Evolutionary conservation across 1,284 basidiomycete genomes (phyloP).

Genomic region (Laetiporus sulphureus): DNA sequence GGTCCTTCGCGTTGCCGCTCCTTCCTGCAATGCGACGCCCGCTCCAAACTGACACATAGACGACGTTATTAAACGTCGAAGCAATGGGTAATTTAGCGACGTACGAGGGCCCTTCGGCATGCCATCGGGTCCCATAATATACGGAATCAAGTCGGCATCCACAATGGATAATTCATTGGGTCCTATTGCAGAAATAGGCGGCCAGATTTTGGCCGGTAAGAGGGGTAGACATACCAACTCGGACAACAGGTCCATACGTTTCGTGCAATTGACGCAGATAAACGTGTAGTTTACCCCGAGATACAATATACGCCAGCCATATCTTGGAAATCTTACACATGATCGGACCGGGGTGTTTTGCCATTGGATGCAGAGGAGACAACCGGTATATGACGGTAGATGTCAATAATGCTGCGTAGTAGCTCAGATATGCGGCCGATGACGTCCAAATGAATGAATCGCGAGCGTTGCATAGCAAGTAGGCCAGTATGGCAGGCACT

Average conservation of each 20-base stretch:
- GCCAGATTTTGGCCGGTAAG: background rate
- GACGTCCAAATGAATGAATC: too few species aligned
- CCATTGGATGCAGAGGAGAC: slow-evolving; percentile 26
- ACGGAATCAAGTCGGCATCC: slow-evolving; percentile 13
- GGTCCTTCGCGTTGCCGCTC: background rate
- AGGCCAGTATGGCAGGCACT: too few species aligned
- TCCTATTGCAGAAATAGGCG: slow-evolving; percentile 10
- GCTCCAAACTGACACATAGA: slow-evolving; percentile 2
- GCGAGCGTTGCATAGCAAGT: too few species aligned
- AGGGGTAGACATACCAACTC: slow-evolving; percentile 18
- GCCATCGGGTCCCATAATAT: slow-evolving; percentile 15
- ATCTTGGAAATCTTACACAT: slow-evolving; percentile 18
- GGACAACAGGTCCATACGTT: slow-evolving; percentile 25
- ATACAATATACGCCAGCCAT: slow-evolving; percentile 15
- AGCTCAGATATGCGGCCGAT: slow-evolving; percentile 1
- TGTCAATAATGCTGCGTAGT: slow-evolving; percentile 9
- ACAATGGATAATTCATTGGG: slow-evolving; percentile 23
- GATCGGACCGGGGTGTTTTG: slow-evolving; percentile 24
- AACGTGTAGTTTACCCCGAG: slow-evolving; percentile 19
- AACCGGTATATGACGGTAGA: slow-evolving; percentile 23
- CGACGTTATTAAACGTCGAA: background rate
- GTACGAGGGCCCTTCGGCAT: slow-evolving; percentile 9
- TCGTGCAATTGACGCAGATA: slow-evolving; percentile 20
- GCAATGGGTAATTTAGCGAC: too few species aligned
- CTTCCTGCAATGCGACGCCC: background rate